These are phyloP conservation scores for Acanthamoeba healyi DNA, from an alignment of 208 protist genomes.

Conservation along the genomic window DNA sequence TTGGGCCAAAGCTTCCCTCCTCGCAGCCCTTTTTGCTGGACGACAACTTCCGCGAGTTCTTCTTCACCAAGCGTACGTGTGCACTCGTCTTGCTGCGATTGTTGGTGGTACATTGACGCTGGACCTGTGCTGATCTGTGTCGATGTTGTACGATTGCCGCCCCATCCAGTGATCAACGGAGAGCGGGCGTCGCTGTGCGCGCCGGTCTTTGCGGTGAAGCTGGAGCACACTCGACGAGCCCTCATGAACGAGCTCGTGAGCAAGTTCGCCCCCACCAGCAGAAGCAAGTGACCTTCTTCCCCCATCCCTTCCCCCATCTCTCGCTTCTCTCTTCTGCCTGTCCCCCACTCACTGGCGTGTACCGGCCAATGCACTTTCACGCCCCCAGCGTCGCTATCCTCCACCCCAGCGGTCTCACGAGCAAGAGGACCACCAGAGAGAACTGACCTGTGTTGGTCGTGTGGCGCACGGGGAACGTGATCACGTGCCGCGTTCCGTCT, in stretches of 20 bases:
- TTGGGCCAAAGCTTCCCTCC: conserved; percentile 37
- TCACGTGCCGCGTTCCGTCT: no score
- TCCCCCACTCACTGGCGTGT: no score
- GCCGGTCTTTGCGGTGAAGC: conserved; percentile 47
- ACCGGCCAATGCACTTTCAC: no score
- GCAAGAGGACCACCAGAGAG: no score
- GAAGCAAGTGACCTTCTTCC: not conserved
- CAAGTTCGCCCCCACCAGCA: not conserved
- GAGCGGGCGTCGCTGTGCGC: conserved; percentile 1
- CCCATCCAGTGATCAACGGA: conserved; percentile 28
- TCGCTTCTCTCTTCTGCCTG: no score
- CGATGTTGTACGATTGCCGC: not conserved
- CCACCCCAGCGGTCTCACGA: no score
- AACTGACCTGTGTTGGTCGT: no score
- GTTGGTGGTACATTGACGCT: no score
- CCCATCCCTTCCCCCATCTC: not conserved
- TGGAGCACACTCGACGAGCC: not conserved
- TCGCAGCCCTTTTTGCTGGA: conserved; percentile 1
- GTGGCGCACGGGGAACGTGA: no score
- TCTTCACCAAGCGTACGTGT: conserved; percentile 50
- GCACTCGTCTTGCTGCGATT: not conserved
- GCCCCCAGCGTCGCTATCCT: no score
- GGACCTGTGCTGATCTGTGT: no score
- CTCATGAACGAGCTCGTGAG: conserved; percentile 39
- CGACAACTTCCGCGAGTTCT: conserved; percentile 66